A percentile compares a stretch with the other conserved stretches of the same genome.
These are phyloP conservation scores for Phytophthora capsici DNA, from an alignment of 352 stramenopile species.

Conservation along the genomic window DNA sequence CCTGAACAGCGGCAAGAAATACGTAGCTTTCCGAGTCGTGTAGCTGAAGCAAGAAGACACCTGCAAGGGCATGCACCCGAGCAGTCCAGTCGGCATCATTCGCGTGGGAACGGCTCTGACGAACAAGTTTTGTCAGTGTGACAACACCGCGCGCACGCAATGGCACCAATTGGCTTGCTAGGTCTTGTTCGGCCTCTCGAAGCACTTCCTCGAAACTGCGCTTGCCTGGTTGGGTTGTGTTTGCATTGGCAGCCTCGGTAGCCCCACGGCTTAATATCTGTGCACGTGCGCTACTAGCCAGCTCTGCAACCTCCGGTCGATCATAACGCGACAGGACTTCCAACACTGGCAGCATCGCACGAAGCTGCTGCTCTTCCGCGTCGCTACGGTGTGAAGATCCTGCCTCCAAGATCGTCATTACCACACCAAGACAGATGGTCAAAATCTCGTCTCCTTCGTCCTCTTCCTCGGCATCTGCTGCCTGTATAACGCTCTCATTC, in stretches of 20 bases:
- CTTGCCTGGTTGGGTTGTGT: constrained; percentile 4
- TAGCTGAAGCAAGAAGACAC: constrained; percentile 70
- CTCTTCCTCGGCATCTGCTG: constrained; percentile 41
- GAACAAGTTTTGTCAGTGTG: constrained; percentile 78
- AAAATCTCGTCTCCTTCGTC: constrained; percentile 74
- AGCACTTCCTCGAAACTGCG: constrained; percentile 66
- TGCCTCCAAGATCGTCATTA: constrained; percentile 83
- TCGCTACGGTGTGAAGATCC: constrained; percentile 53
- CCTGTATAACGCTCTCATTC: constrained; percentile 6
- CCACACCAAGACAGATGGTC: constrained; percentile 76
- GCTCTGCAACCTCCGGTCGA: constrained; percentile 71
- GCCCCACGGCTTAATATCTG: constrained; percentile 65
- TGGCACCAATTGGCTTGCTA: constrained; percentile 70
- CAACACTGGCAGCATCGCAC: constrained; percentile 67
- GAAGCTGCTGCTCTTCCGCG: constrained; percentile 63
- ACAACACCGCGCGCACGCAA: constrained; percentile 79
- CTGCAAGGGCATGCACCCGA: constrained; percentile 55
- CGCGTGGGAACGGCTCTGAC: constrained; percentile 53
- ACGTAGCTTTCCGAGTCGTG: constrained; percentile 85
- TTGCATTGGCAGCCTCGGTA: not conserved
- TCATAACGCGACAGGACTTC: constrained; percentile 59
- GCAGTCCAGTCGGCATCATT: constrained; percentile 52
- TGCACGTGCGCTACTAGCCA: constrained; percentile 67
- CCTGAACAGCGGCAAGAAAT: constrained; percentile 83
- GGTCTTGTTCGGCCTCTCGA: constrained; percentile 57